phyloP scores from a whole-genome alignment of 805 yeast species.

The Metschnikowia reukaufii region DNA sequence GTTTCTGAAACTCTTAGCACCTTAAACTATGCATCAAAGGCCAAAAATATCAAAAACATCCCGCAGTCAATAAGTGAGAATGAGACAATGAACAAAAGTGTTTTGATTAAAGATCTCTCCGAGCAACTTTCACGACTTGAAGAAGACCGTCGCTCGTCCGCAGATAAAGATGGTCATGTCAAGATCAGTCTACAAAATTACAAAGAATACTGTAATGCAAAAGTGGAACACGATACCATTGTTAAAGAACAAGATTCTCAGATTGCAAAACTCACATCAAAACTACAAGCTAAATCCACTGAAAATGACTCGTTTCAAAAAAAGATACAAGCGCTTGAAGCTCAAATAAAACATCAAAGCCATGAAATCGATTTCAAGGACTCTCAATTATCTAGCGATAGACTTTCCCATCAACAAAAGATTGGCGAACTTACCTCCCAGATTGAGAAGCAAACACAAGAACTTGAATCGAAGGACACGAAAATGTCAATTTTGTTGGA shows the following conservation, averaged over 20 bases:
- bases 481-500: neutral
- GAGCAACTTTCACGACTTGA: constrained; percentile 56
- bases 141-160: constrained; percentile 61
- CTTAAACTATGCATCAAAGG: constrained; percentile 82
- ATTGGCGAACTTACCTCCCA: neutral
- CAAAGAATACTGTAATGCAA: constrained; percentile 17
- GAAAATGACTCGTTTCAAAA: neutral
- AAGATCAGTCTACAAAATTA: constrained; percentile 62
- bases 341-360: neutral
- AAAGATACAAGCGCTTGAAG: neutral
- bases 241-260: constrained; percentile 14
- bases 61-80: constrained; percentile 50
- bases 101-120: constrained; percentile 51
- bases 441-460: neutral
- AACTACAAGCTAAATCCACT: constrained; percentile 7
- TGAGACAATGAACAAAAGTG: constrained; percentile 49
- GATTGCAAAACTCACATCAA: constrained; percentile 4
- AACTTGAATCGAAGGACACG: neutral
- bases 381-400: neutral
- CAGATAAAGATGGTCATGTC: constrained; percentile 59
- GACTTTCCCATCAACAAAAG: neutral
- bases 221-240: constrained; percentile 11
- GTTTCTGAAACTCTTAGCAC: constrained; percentile 85
- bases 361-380: neutral
- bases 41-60: constrained; percentile 70